These are phyloP conservation scores for Penicillium crustosum DNA, from an alignment of 2,329 filamentous ascomycete species.

Conservation along the genomic window DNA sequence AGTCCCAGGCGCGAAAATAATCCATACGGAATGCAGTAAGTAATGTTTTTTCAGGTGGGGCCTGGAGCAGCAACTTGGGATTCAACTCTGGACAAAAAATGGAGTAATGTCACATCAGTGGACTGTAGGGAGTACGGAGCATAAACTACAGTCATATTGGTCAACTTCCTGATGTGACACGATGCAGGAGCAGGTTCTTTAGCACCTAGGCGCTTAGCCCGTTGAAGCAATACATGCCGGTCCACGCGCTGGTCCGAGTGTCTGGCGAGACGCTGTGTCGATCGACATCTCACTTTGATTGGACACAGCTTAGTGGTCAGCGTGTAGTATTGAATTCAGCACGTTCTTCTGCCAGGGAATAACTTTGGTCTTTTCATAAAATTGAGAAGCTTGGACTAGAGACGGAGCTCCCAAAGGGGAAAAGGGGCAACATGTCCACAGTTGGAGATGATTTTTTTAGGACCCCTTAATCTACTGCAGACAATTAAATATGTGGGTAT, in stretches of 20 bases:
- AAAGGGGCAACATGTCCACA: constrained; percentile 10
- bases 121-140: background rate
- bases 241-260: constrained; percentile 19
- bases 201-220: constrained; percentile 11
- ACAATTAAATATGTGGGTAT: background rate
- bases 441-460: background rate
- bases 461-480: constrained; percentile 9
- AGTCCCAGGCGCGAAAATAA: background rate
- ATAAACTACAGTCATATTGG: constrained; percentile 7
- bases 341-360: constrained; percentile 5
- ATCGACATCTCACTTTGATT: constrained; percentile 11
- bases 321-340: constrained; percentile 5
- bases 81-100: too few species aligned
- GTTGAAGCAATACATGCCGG: constrained; percentile 15
- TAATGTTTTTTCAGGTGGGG: background rate
- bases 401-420: background rate
- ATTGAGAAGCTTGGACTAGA: constrained; percentile 6
- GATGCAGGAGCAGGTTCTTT: constrained; percentile 6
- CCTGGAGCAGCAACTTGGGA: background rate
- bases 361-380: background rate
- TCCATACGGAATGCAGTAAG: background rate
- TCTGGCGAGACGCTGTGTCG: constrained; percentile 10
- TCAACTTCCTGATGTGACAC: constrained; percentile 5
- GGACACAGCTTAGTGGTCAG: constrained; percentile 6
- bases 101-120: background rate